Conservation (phyloP, 148 eudicot genomes). For the Silene uniflora region DNA sequence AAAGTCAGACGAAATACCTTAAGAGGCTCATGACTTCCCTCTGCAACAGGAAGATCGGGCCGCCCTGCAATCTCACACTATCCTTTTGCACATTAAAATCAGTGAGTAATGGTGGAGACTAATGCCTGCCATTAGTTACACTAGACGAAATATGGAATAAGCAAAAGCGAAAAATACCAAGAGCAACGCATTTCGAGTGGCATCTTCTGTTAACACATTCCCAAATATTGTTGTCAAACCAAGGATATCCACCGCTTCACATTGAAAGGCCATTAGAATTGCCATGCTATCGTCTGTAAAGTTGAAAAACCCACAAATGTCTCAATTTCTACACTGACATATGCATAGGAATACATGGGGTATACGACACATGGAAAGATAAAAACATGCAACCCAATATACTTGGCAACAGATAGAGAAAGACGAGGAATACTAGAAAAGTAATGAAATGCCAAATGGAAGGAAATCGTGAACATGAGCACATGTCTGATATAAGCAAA, state of each 20-base stretch:
- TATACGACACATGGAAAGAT: no score
- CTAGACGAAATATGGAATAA: not conserved
- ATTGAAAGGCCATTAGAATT: conserved; percentile 86
- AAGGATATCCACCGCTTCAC: conserved; percentile 63
- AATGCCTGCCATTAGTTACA: no score
- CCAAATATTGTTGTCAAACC: conserved; percentile 92
- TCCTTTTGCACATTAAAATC: conserved; percentile 57
- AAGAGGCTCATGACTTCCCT: conserved; percentile 79
- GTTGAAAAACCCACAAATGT: not conserved
- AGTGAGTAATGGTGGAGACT: conserved; percentile 33
- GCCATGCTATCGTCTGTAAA: conserved; percentile 90
- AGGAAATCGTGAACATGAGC: not conserved
- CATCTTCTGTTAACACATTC: conserved; percentile 67
- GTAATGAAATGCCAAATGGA: not conserved
- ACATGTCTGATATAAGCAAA: not conserved
- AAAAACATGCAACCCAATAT: no score
- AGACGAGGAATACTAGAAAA: no score
- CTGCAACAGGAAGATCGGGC: conserved; percentile 80
- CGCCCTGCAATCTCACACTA: conserved; percentile 97
- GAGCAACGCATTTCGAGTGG: conserved; percentile 73
- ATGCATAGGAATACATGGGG: not conserved
- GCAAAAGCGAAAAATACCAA: conserved; percentile 48
- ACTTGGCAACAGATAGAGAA: no score
- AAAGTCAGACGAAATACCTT: conserved; percentile 46
- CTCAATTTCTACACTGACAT: not conserved